phyloP scores from a whole-genome alignment of 1,139 yeast species.

The Petasospora rhodanensis region DNA sequence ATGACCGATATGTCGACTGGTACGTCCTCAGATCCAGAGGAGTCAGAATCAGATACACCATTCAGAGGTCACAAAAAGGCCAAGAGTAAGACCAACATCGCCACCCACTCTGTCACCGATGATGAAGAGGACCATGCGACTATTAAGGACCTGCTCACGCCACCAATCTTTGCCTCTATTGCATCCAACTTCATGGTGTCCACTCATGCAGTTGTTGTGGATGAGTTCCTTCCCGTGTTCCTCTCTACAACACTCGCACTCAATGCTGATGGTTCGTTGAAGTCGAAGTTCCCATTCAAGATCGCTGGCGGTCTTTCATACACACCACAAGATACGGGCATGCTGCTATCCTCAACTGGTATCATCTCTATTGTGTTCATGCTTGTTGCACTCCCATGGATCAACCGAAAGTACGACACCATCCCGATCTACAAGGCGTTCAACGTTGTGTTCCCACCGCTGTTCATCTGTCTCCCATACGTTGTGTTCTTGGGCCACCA shows the following conservation, averaged over 20 bases:
- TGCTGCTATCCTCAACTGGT: conserved; percentile 8
- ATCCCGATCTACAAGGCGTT: conserved; percentile 4
- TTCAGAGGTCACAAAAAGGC: too few relatives aligned
- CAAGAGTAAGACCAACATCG: too few relatives aligned
- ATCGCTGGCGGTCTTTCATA: conserved; percentile 8
- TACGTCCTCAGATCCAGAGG: conserved; percentile 4
- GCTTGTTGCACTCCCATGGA: conserved; percentile 4
- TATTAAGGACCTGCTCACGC: conserved; percentile 31
- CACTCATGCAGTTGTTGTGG: conserved; percentile 7
- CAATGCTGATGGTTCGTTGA: conserved; percentile 2
- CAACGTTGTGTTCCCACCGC: conserved; percentile 3
- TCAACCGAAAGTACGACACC: conserved; percentile 5
- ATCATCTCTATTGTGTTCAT: conserved; percentile 7
- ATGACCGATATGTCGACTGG: conserved; percentile 1
- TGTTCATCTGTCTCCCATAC: conserved; percentile 6
- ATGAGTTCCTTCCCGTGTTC: conserved; percentile 12
- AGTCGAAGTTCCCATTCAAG: conserved; percentile 5
- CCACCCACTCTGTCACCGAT: too few relatives aligned
- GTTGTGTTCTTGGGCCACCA: conserved; percentile 5
- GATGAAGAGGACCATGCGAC: conserved; percentile 30
- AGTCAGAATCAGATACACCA: too few relatives aligned
- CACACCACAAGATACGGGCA: conserved; percentile 7
- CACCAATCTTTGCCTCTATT: conserved; percentile 4
- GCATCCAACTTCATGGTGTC: conserved; percentile 5
- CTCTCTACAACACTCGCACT: conserved; percentile 4